Percentiles rank a stretch among this genome's conserved stretches.
These are phyloP conservation scores for Zoysia pacifica DNA, from an alignment of 176 grass and related monocot genomes.

Conservation along the genomic window DNA sequence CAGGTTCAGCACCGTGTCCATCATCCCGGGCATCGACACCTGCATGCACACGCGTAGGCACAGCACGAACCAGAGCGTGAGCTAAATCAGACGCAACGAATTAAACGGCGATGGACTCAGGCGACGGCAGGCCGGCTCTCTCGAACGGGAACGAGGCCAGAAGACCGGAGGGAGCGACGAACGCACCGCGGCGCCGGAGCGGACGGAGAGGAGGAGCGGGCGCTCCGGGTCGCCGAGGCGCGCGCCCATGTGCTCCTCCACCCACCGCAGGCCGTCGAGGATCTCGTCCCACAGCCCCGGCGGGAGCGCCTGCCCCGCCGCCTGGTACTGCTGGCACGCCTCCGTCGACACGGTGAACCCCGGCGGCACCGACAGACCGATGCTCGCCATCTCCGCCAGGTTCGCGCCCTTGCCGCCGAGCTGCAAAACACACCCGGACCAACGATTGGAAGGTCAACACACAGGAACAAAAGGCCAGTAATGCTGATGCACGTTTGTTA, in stretches of 20 bases:
- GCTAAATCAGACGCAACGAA: too few species aligned
- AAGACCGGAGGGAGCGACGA: neutral
- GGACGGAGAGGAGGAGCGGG: slow-evolving; percentile 96
- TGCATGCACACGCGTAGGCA: neutral
- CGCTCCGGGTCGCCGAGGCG: slow-evolving; percentile 64
- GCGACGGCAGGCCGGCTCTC: too few species aligned
- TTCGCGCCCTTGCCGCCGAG: slow-evolving; percentile 95
- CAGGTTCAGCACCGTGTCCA: slow-evolving; percentile 99
- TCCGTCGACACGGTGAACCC: slow-evolving; percentile 98
- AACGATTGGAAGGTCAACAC: neutral
- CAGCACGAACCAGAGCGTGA: neutral
- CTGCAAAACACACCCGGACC: slow-evolving; percentile 19
- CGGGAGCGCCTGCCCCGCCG: slow-evolving; percentile 54
- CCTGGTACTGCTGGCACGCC: slow-evolving; percentile 94
- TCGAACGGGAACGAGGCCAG: neutral
- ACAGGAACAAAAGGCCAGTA: neutral
- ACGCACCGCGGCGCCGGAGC: slow-evolving; percentile 79
- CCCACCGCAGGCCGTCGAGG: slow-evolving; percentile 63
- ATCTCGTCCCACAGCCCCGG: slow-evolving; percentile 83
- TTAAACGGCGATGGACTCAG: neutral
- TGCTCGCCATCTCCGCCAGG: slow-evolving; percentile 98
- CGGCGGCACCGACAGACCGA: slow-evolving; percentile 95
- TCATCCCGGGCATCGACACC: slow-evolving; percentile 98
- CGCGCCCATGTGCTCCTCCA: slow-evolving; percentile 80
- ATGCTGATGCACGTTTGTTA: too few species aligned